Evolutionary conservation across 1,284 basidiomycete genomes (phyloP).

Genomic region (Pisolithus thermaeus): DNA sequence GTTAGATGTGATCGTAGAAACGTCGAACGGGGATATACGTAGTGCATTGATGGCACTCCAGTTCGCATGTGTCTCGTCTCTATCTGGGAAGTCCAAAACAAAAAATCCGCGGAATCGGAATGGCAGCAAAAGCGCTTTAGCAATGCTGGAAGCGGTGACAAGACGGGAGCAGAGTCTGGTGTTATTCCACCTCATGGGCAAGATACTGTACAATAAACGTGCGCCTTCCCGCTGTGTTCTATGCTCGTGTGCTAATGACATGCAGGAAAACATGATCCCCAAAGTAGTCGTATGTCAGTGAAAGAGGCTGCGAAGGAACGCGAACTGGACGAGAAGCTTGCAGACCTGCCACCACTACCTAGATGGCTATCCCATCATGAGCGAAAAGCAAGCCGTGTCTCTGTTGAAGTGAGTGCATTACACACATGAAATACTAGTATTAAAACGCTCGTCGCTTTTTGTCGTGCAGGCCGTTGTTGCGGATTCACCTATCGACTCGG

Average conservation of each 20-base stretch:
- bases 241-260: conserved; percentile 6
- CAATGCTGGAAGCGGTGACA: conserved; percentile 65
- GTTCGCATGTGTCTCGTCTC: conserved; percentile 56
- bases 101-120: conserved; percentile 25
- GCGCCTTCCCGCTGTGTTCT: conserved; percentile 18
- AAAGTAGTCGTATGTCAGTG: conserved; percentile 43
- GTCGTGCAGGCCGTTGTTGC: conserved; percentile 61
- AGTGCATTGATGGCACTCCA: conserved; percentile 92
- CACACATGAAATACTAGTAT: background rate
- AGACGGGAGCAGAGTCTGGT: conserved; percentile 81
- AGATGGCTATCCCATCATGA: conserved; percentile 54
- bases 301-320: conserved; percentile 55
- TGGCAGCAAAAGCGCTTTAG: conserved; percentile 16
- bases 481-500: conserved; percentile 87
- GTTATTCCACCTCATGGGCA: conserved; percentile 91
- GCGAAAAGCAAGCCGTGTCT: conserved; percentile 70
- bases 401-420: conserved; percentile 61
- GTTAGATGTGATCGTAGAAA: conserved; percentile 70
- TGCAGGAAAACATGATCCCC: conserved; percentile 68
- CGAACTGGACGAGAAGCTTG: conserved; percentile 46
- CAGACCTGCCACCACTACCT: conserved; percentile 50
- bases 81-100: conserved; percentile 19
- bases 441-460: background rate
- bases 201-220: conserved; percentile 95
- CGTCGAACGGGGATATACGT: conserved; percentile 86